These are phyloP conservation scores for Truncatella angustata DNA, from an alignment of 2,329 filamentous ascomycete species.

Conservation along the genomic window DNA sequence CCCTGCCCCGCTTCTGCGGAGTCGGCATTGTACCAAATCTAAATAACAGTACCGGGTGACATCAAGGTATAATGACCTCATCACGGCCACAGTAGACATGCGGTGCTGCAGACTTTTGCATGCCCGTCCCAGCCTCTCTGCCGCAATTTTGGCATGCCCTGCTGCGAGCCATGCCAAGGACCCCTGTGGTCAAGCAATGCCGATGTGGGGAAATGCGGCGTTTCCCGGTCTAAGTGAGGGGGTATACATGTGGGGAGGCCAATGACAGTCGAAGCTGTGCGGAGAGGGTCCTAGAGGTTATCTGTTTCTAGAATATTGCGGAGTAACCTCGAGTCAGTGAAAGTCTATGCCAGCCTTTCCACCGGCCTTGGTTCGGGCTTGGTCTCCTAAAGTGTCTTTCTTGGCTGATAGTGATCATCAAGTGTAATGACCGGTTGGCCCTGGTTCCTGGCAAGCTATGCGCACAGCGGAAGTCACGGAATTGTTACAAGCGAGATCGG, in stretches of 20 bases:
- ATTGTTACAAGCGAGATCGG: too few relatives aligned
- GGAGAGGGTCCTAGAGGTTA: too few relatives aligned
- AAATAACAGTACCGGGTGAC: not conserved
- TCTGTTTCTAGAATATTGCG: not conserved
- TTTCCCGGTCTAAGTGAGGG: not conserved
- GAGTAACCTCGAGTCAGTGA: slow-evolving; percentile 1
- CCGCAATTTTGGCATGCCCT: too few relatives aligned
- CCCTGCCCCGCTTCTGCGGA: slow-evolving; percentile 6
- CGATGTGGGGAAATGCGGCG: not conserved
- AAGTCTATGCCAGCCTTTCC: not conserved
- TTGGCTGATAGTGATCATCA: slow-evolving; percentile 1
- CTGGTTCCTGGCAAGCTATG: not conserved
- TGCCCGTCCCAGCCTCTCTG: too few relatives aligned
- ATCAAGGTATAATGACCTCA: not conserved
- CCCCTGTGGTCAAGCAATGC: not conserved
- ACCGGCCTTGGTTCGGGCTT: slow-evolving; percentile 3
- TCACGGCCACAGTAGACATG: not conserved
- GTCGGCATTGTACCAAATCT: not conserved
- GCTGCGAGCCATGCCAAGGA: too few relatives aligned
- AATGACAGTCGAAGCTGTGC: slow-evolving; percentile 1
- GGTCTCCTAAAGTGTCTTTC: not conserved
- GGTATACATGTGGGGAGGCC: not conserved
- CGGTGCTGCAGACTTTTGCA: too few relatives aligned
- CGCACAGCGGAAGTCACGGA: not conserved
- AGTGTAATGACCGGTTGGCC: not conserved